These are phyloP conservation scores for Fraxinus baroniana DNA, from an alignment of 305 asterid genomes.

Conservation along the genomic window DNA sequence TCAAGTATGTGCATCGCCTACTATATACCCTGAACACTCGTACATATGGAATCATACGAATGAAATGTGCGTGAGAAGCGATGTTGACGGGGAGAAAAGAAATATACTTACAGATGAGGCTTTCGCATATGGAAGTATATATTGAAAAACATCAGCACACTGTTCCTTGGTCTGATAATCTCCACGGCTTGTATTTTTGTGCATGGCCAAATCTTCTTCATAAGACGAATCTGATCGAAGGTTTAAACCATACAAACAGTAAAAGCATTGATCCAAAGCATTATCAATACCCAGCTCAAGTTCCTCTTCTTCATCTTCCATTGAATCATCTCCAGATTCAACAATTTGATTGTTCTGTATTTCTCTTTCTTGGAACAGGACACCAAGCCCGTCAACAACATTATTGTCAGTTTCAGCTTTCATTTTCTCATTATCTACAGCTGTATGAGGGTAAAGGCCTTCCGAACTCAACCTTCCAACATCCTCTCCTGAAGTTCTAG, in stretches of 20 bases:
- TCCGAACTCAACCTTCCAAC: slow-evolving; percentile 41
- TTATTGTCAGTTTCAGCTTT: slow-evolving; percentile 39
- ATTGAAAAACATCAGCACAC: slow-evolving; percentile 96
- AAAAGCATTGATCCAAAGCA: slow-evolving; percentile 95
- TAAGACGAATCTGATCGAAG: slow-evolving; percentile 89
- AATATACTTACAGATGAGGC: slow-evolving; percentile 84
- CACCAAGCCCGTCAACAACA: slow-evolving; percentile 36
- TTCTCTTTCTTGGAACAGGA: slow-evolving; percentile 37
- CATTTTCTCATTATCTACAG: slow-evolving; percentile 37
- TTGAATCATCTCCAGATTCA: slow-evolving; percentile 50
- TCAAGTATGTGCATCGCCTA: slow-evolving; percentile 17
- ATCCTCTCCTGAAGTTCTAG: slow-evolving; percentile 31
- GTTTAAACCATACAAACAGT: slow-evolving; percentile 92
- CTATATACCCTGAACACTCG: slow-evolving; percentile 16
- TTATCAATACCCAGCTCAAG: slow-evolving; percentile 84
- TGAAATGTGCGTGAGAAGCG: slow-evolving; percentile 8
- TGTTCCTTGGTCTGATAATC: slow-evolving; percentile 99
- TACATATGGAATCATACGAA: slow-evolving; percentile 9
- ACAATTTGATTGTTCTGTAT: slow-evolving; percentile 36
- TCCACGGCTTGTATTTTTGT: slow-evolving; percentile 93
- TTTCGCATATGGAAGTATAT: slow-evolving; percentile 92
- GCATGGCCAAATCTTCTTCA: slow-evolving; percentile 83
- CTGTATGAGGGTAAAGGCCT: slow-evolving; percentile 33
- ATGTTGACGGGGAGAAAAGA: slow-evolving; percentile 14
- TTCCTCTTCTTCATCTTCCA: slow-evolving; percentile 85